Conservation (phyloP, 2,329 filamentous ascomycete genomes). For the Fusarium virguliforme region DNA sequence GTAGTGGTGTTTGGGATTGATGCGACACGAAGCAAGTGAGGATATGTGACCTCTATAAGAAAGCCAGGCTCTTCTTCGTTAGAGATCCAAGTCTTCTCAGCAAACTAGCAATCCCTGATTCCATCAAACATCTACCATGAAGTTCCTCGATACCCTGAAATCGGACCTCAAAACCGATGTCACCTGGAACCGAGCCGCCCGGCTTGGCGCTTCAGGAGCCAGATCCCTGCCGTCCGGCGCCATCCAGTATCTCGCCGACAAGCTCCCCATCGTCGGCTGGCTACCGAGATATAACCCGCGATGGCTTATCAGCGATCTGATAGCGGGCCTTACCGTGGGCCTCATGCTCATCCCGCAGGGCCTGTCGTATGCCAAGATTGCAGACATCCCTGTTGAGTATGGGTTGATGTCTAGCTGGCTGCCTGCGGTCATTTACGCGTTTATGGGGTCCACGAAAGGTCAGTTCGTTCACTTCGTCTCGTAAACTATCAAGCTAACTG, state of each 20-base stretch:
- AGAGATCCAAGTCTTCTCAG: not conserved
- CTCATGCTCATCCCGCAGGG: slow-evolving; percentile 75
- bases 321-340: slow-evolving; percentile 74
- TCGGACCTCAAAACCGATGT: slow-evolving; percentile 43
- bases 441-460: slow-evolving; percentile 76
- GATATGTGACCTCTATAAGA: too few relatives aligned
- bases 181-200: slow-evolving; percentile 48
- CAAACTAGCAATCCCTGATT: not conserved
- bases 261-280: slow-evolving; percentile 75
- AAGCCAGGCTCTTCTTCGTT: not conserved
- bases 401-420: slow-evolving; percentile 74
- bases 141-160: slow-evolving; percentile 40
- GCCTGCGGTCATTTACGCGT: slow-evolving; percentile 70
- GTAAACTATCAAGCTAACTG: slow-evolving; percentile 11
- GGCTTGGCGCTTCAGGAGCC: slow-evolving; percentile 42
- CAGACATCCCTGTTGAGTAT: slow-evolving; percentile 73
- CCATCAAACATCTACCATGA: slow-evolving; percentile 31
- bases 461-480: not conserved
- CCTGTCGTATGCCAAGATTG: slow-evolving; percentile 75
- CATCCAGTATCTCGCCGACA: slow-evolving; percentile 71
- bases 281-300: slow-evolving; percentile 72
- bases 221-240: slow-evolving; percentile 66
- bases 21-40: too few relatives aligned
- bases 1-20: not conserved
- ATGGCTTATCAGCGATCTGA: slow-evolving; percentile 75